These are phyloP conservation scores for Neoscytalidium dimidiatum DNA, from an alignment of 2,329 filamentous ascomycete species.

Conservation along the genomic window DNA sequence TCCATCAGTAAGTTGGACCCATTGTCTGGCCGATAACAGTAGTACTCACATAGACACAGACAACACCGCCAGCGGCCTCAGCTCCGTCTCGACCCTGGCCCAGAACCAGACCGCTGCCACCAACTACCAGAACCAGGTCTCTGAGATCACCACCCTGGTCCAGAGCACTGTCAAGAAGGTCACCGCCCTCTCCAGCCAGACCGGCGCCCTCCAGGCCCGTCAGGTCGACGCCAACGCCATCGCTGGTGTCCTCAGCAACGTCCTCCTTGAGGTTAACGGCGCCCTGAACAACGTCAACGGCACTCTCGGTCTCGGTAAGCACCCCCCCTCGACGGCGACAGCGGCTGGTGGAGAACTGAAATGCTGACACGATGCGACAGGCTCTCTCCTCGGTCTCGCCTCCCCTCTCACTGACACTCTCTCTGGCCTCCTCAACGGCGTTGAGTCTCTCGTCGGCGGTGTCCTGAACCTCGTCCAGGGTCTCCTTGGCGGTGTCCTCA, in stretches of 20 bases:
- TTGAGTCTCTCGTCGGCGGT: slow-evolving; percentile 4
- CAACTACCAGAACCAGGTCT: not conserved
- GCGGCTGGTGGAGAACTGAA: not conserved
- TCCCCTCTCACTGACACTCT: slow-evolving; percentile 8
- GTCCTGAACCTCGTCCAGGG: slow-evolving; percentile 7
- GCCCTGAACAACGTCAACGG: slow-evolving; percentile 7
- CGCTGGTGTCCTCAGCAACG: slow-evolving; percentile 10
- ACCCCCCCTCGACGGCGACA: no score
- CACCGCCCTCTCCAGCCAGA: not conserved
- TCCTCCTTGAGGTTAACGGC: slow-evolving; percentile 17
- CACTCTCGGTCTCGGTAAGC: slow-evolving; percentile 18
- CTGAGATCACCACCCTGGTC: not conserved
- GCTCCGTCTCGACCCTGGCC: not conserved
- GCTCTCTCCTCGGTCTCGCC: slow-evolving; percentile 7
- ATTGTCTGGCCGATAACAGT: not conserved
- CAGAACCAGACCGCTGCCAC: slow-evolving; percentile 15
- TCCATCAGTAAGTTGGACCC: slow-evolving; percentile 5
- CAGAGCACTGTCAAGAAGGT: slow-evolving; percentile 1
- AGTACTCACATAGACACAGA: not conserved
- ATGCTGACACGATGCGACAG: not conserved
- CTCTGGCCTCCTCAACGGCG: slow-evolving; percentile 4
- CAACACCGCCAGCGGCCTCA: not conserved
- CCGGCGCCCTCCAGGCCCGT: not conserved
- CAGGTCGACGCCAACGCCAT: not conserved
- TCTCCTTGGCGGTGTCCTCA: slow-evolving; percentile 12